These are phyloP conservation scores for Fraxinus platypoda DNA, from an alignment of 305 asterid species.

Conservation along the genomic window DNA sequence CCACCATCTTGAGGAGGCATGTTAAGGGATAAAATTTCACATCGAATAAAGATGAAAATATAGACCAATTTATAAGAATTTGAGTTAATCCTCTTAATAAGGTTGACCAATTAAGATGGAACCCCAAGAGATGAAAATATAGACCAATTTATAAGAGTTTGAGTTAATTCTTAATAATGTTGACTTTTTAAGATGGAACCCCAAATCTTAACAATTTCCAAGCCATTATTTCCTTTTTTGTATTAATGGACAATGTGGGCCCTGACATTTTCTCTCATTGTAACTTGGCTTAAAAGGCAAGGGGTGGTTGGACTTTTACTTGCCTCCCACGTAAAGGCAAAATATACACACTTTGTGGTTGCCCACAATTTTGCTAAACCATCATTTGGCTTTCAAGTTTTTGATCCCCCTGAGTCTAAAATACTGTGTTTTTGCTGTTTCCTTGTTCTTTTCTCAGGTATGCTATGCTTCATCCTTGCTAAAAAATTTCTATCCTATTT, in stretches of 20 bases:
- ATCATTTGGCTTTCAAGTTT: slow-evolving; percentile 14
- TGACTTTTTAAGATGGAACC: too few relatives aligned
- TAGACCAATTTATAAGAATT: too few relatives aligned
- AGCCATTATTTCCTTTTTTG: slow-evolving; percentile 5
- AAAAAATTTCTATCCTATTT: background rate
- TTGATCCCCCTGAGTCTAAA: background rate
- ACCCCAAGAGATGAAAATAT: too few relatives aligned
- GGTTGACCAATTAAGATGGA: too few relatives aligned
- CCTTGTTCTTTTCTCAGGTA: slow-evolving; percentile 27
- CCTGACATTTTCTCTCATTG: slow-evolving; percentile 18
- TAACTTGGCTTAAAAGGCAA: slow-evolving; percentile 66
- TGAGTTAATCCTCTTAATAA: too few relatives aligned
- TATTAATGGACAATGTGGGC: background rate
- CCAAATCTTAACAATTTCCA: too few relatives aligned
- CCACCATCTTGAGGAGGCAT: too few relatives aligned
- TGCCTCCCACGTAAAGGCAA: slow-evolving; percentile 62
- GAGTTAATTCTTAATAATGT: too few relatives aligned
- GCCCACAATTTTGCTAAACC: slow-evolving; percentile 4
- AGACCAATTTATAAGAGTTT: too few relatives aligned
- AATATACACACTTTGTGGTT: slow-evolving; percentile 23
- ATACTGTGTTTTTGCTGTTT: background rate
- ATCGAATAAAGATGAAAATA: too few relatives aligned
- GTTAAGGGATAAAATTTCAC: too few relatives aligned
- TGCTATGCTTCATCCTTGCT: background rate
- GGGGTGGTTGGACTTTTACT: slow-evolving; percentile 45